Conservation (phyloP, 2,329 filamentous ascomycete genomes). For the Chalaropsis ovoidea region DNA sequence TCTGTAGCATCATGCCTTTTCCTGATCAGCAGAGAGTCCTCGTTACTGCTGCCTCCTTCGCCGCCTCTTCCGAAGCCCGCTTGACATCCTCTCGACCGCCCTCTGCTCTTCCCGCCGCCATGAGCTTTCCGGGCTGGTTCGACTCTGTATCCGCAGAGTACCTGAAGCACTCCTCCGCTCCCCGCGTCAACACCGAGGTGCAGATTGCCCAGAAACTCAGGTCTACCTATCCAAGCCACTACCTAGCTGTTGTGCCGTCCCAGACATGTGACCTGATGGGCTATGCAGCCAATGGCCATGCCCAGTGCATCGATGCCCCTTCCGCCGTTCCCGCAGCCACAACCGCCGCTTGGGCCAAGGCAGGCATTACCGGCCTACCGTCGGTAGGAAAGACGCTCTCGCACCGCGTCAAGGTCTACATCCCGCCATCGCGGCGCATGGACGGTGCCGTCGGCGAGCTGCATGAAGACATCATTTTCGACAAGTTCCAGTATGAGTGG, state of each 20-base stretch:
- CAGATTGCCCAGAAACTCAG: conserved; percentile 36
- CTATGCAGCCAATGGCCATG: conserved; percentile 37
- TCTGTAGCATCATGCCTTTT: neutral
- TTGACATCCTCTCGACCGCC: neutral
- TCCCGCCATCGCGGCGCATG: conserved; percentile 36
- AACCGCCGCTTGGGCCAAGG: neutral
- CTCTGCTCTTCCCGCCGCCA: neutral
- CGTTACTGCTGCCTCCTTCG: neutral
- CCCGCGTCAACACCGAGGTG: conserved; percentile 37
- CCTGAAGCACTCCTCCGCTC: conserved; percentile 36
- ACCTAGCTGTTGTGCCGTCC: conserved; percentile 35
- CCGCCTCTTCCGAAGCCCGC: neutral
- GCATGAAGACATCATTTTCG: conserved; percentile 32
- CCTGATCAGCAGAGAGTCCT: neutral
- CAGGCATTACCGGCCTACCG: neutral
- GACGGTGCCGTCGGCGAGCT: conserved; percentile 34
- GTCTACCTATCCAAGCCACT: conserved; percentile 37
- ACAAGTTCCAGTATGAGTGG: conserved; percentile 39
- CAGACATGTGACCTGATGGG: conserved; percentile 34
- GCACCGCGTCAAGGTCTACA: conserved; percentile 35
- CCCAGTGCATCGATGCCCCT: conserved; percentile 26
- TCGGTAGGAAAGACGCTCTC: conserved; percentile 27
- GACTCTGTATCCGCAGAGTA: conserved; percentile 22
- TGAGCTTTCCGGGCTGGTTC: conserved; percentile 26
- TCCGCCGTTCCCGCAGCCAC: neutral